A percentile compares a stretch with the other conserved stretches of the same genome.
Evolutionary conservation across 2,329 filamentous ascomycete genomes (phyloP).

Genomic region (Penicillium occitanis): DNA sequence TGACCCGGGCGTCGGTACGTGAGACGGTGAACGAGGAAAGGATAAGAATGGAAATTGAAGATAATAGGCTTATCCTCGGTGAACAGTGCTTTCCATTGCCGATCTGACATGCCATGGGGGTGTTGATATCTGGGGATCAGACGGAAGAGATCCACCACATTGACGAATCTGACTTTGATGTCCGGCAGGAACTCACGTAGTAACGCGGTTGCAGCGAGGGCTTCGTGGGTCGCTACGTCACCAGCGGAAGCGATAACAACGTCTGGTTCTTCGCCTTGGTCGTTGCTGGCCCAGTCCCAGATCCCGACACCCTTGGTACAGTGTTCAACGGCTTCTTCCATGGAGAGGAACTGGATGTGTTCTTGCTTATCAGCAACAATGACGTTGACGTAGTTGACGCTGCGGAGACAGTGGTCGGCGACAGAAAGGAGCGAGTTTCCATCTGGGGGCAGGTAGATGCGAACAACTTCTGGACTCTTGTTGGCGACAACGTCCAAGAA

Average conservation of each 20-base stretch:
- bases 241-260: constrained; percentile 75
- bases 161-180: constrained; percentile 75
- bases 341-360: constrained; percentile 72
- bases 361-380: constrained; percentile 78
- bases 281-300: constrained; percentile 74
- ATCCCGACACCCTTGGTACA: constrained; percentile 78
- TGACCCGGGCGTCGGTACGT: constrained; percentile 72
- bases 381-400: constrained; percentile 77
- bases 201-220: constrained; percentile 71
- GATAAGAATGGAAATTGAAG: constrained; percentile 84
- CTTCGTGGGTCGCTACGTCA: constrained; percentile 72
- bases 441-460: constrained; percentile 78
- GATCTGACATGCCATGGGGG: constrained; percentile 68
- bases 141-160: constrained; percentile 78
- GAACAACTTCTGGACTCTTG: constrained; percentile 75
- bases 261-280: constrained; percentile 67
- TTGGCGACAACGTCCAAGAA: constrained; percentile 79
- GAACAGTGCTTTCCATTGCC: constrained; percentile 68
- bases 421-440: constrained; percentile 74
- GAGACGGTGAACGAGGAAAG: constrained; percentile 74
- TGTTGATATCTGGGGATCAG: constrained; percentile 69
- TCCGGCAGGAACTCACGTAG: constrained; percentile 69
- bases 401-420: constrained; percentile 73
- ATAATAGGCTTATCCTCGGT: constrained; percentile 70
- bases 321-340: constrained; percentile 70